Percentiles rank a stretch among this genome's conserved stretches.
Conservation (phyloP, 805 yeast species). For the Candida oleophila region DNA sequence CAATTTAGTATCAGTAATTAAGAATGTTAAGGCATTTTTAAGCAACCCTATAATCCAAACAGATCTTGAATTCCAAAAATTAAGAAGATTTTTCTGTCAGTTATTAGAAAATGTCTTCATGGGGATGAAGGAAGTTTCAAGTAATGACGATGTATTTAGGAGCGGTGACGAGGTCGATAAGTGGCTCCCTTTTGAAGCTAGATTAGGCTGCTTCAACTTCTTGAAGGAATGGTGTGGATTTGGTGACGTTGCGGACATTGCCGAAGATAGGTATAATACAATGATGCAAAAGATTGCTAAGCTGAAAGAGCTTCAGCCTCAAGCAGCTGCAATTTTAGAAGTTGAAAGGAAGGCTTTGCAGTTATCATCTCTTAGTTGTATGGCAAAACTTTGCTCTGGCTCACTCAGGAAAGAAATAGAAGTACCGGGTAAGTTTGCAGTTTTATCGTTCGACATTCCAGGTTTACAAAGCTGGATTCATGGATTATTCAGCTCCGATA, state of each 20-base stretch:
- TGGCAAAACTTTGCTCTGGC: conserved; percentile 83
- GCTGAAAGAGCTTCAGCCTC: conserved; percentile 33
- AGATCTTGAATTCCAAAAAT: conserved; percentile 68
- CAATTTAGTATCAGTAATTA: conserved; percentile 60
- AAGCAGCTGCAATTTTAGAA: conserved; percentile 64
- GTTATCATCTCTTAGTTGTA: conserved; percentile 70
- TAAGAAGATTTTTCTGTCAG: conserved; percentile 82
- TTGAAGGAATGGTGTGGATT: conserved; percentile 94
- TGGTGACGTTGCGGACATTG: conserved; percentile 59
- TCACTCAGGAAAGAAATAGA: conserved; percentile 50
- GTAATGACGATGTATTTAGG: neutral
- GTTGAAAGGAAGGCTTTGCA: conserved; percentile 72
- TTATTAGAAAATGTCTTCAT: conserved; percentile 71
- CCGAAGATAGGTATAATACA: conserved; percentile 62
- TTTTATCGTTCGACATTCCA: conserved; percentile 68
- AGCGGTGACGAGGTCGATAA: conserved; percentile 34
- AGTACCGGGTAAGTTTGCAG: conserved; percentile 43
- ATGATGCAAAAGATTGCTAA: conserved; percentile 49
- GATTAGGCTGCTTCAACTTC: conserved; percentile 77
- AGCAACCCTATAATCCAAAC: conserved; percentile 57
- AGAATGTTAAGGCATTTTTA: conserved; percentile 59
- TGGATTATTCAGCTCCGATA: conserved; percentile 59
- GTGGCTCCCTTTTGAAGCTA: conserved; percentile 84
- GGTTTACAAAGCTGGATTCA: conserved; percentile 80
- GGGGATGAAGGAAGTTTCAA: conserved; percentile 41